Conservation (phyloP, 1,284 basidiomycete genomes). For the Trichosporon asahii region DNA sequence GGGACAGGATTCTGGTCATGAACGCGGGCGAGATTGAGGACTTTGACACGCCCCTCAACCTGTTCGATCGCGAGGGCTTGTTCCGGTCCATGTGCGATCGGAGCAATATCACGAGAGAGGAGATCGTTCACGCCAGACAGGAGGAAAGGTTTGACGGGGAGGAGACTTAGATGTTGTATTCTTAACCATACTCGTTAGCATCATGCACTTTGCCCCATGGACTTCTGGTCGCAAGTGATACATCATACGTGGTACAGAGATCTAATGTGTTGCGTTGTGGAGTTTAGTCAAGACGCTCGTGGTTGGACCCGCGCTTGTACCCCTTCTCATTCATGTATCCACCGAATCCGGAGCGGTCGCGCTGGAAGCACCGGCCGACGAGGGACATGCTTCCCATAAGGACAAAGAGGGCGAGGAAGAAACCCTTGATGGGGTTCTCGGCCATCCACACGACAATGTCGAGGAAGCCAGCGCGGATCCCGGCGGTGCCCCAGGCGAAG, state of each 20-base stretch:
- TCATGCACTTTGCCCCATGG: background rate
- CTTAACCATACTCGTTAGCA: background rate
- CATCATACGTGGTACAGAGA: slow-evolving; percentile 1
- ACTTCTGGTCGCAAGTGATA: slow-evolving; percentile 2
- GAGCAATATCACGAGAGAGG: slow-evolving; percentile 51
- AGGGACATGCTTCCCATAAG: slow-evolving; percentile 39
- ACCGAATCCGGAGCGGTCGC: slow-evolving; percentile 23
- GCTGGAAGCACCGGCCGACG: slow-evolving; percentile 35
- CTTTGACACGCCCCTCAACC: slow-evolving; percentile 46
- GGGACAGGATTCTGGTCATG: slow-evolving; percentile 49
- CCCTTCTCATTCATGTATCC: slow-evolving; percentile 26
- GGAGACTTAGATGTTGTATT: background rate
- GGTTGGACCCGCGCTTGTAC: background rate
- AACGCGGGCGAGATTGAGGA: slow-evolving; percentile 42
- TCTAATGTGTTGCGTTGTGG: background rate
- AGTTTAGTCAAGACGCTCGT: slow-evolving; percentile 18
- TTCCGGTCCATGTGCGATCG: slow-evolving; percentile 49
- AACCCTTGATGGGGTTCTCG: slow-evolving; percentile 45
- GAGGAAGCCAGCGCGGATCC: slow-evolving; percentile 43
- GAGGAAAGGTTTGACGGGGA: background rate
- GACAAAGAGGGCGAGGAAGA: slow-evolving; percentile 35
- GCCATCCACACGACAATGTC: slow-evolving; percentile 29
- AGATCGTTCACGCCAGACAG: slow-evolving; percentile 37
- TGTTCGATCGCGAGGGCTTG: slow-evolving; percentile 45
- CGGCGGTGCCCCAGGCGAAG: slow-evolving; percentile 43